phyloP scores from a whole-genome alignment of 768 basidiomycete genomes.

The Stropharia rugosoannulata region DNA sequence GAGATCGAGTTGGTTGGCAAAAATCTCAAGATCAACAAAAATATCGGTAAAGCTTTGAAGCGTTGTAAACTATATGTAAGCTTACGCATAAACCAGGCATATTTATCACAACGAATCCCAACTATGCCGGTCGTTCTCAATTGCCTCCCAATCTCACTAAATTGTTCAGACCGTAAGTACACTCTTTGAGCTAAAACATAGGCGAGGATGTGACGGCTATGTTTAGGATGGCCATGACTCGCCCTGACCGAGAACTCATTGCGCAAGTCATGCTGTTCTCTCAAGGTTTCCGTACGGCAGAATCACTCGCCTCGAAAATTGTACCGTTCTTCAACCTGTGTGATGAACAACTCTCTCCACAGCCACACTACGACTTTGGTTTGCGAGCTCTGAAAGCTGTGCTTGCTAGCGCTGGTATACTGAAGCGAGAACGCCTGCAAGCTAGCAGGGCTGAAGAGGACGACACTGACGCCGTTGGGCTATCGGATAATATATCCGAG shows the following conservation, averaged over 20 bases:
- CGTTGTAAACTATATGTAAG: neutral
- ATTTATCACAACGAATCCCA: slow-evolving; percentile 99
- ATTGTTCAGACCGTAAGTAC: slow-evolving; percentile 84
- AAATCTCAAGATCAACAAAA: slow-evolving; percentile 87
- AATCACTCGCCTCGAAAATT: slow-evolving; percentile 95
- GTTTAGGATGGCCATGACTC: slow-evolving; percentile 95
- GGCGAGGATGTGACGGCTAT: slow-evolving; percentile 5
- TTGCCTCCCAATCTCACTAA: slow-evolving; percentile 88
- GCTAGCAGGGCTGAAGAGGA: slow-evolving; percentile 39
- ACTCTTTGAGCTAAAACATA: neutral
- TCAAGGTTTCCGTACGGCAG: slow-evolving; percentile 97
- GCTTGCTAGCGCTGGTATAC: slow-evolving; percentile 92
- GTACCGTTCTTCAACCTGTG: slow-evolving; percentile 99
- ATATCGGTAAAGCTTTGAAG: slow-evolving; percentile 63
- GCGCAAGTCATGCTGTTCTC: slow-evolving; percentile 99
- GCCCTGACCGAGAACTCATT: slow-evolving; percentile 96
- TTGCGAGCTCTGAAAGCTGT: slow-evolving; percentile 97
- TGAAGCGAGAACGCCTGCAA: slow-evolving; percentile 88
- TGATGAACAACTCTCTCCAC: slow-evolving; percentile 93
- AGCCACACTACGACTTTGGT: slow-evolving; percentile 99
- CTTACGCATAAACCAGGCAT: slow-evolving; percentile 54
- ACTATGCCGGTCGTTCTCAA: slow-evolving; percentile 95
- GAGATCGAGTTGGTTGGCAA: slow-evolving; percentile 98
- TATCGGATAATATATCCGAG: slow-evolving; percentile 78
- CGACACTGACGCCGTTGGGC: slow-evolving; percentile 42